Evolutionary conservation across 1,284 basidiomycete species (phyloP), one percentile per base, ranked within the genome.

Genomic region (Melanopsichium pennsylvanicum): DNA sequence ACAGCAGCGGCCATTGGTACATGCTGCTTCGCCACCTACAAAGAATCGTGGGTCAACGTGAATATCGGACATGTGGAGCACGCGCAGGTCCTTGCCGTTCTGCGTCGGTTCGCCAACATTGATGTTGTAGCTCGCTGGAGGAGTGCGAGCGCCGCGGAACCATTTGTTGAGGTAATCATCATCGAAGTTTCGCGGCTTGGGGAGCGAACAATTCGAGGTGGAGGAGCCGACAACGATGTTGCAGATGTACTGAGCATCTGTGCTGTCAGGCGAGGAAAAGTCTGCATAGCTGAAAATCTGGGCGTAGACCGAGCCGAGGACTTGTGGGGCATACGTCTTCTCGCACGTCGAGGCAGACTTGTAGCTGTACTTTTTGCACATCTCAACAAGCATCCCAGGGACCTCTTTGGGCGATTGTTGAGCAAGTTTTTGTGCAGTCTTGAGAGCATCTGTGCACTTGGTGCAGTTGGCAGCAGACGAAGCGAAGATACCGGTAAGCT

Each of bases 21-120:
- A 91, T 72, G 89, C 88, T 10, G 86, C 89, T 80, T 92, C 90
- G 5, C 88, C 83, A 15, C 88, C 88, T 29, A 86, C 90, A 11
- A 88, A 84, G 77, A 87, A 92, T 26, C 89, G 88, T 86, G 90
- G 87, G 75, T 92, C 90, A 45, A 92, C 82, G 80, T 92, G 90
- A 57, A 90, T 84, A 73, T 92, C 90, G 0, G 89, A 90, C 13
- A 91, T 69, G 74, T 92, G 90, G 39, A 91, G 81, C 2, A 91
- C 87, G 72, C 89, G 90, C 34, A 91, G 81, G 39, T 86, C 84
- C 71, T 88, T 82, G 10, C 88, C 88, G 38, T 86, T 39, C 50
- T 61, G 56, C 8, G 57, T 50, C 2, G 58, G 56, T 40, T 55
- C 49, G 34, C 67, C 67, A 0, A 56, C 58, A 22, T 70, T 67